These are phyloP conservation scores for Penicillium brevicompactum DNA, from an alignment of 2,329 filamentous ascomycete genomes.

Conservation along the genomic window DNA sequence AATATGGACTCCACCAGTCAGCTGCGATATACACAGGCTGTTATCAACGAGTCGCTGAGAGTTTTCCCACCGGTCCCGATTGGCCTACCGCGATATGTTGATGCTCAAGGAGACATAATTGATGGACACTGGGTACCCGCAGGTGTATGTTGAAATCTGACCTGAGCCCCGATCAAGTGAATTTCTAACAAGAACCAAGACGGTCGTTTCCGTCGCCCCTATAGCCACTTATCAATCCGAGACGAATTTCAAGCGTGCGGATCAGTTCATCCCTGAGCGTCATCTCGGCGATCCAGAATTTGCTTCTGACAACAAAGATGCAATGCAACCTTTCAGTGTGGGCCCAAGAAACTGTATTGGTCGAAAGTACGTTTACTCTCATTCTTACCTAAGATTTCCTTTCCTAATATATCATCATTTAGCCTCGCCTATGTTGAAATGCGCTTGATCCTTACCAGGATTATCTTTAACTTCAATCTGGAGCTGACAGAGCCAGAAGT, in stretches of 20 bases:
- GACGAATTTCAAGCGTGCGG: too few relatives aligned
- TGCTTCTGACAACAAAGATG: neutral
- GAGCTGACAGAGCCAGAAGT: conserved; percentile 1
- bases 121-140: conserved; percentile 39
- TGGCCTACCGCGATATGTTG: conserved; percentile 37
- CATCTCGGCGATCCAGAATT: neutral
- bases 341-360: neutral
- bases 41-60: conserved; percentile 45
- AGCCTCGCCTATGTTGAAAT: neutral
- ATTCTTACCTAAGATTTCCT: neutral
- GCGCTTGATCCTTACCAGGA: neutral
- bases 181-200: too few relatives aligned
- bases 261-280: too few relatives aligned
- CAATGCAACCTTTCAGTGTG: neutral
- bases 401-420: neutral
- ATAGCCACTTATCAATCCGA: too few relatives aligned
- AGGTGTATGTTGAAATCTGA: conserved; percentile 14
- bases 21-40: conserved; percentile 41
- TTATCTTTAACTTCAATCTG: neutral
- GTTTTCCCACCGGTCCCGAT: conserved; percentile 45
- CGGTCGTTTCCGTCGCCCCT: too few relatives aligned
- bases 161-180: too few relatives aligned
- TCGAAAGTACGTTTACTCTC: neutral
- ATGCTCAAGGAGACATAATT: conserved; percentile 38
- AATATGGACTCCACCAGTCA: conserved; percentile 30